Percentiles rank a stretch among this genome's conserved stretches.
Conservation (phyloP, 2,329 filamentous ascomycete genomes). For the Talaromyces funiculosus region DNA sequence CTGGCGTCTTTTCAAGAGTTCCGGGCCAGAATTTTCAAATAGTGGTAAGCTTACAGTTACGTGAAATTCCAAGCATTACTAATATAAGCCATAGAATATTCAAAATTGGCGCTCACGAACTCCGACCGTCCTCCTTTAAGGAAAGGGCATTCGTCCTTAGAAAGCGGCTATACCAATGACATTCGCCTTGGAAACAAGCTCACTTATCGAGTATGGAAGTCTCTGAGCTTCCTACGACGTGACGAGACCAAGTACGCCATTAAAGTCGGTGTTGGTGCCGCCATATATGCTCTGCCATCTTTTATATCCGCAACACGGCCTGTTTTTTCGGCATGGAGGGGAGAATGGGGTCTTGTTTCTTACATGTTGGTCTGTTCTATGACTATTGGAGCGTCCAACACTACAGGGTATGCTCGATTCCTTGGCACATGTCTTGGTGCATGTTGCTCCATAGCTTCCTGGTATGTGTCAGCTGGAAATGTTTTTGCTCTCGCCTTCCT, state of each 20-base stretch:
- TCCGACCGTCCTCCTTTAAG: not conserved
- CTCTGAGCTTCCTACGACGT: slow-evolving; percentile 52
- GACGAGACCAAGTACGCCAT: slow-evolving; percentile 74
- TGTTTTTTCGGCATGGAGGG: slow-evolving; percentile 79
- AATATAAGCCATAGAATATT: not conserved
- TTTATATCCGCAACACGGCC: slow-evolving; percentile 75
- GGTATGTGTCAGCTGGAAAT: slow-evolving; percentile 70
- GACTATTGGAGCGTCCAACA: slow-evolving; percentile 95
- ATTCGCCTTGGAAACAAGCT: slow-evolving; percentile 24
- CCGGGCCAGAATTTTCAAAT: slow-evolving; percentile 22
- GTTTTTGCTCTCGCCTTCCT: slow-evolving; percentile 70
- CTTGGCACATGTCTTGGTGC: slow-evolving; percentile 81
- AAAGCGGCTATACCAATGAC: slow-evolving; percentile 6
- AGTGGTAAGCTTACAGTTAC: slow-evolving; percentile 18
- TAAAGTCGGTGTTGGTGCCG: slow-evolving; percentile 87
- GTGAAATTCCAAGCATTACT: not conserved
- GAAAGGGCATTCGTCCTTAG: slow-evolving; percentile 5
- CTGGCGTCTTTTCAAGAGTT: slow-evolving; percentile 50
- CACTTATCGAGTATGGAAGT: slow-evolving; percentile 50
- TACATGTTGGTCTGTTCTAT: slow-evolving; percentile 98
- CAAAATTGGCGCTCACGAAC: not conserved
- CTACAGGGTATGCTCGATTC: slow-evolving; percentile 80
- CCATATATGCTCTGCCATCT: slow-evolving; percentile 81
- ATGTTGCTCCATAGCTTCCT: slow-evolving; percentile 66
- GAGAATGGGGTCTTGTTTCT: slow-evolving; percentile 92